phyloP scores from a whole-genome alignment of 768 basidiomycete species.

The Amanita exitialis region DNA sequence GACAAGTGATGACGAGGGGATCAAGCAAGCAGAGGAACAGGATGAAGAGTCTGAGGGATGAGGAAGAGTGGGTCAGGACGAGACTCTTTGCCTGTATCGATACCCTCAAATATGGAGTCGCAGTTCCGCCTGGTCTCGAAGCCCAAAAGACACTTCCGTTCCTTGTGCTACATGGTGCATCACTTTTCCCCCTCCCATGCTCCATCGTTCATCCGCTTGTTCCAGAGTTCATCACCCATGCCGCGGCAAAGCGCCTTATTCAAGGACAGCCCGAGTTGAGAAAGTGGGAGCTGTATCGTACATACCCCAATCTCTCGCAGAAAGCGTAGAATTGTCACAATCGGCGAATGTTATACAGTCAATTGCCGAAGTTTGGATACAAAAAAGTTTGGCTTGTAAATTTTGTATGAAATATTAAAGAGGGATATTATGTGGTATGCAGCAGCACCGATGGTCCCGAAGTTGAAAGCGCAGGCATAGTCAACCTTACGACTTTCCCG shows the following conservation, averaged over 20 bases:
- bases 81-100: slow-evolving; percentile 30
- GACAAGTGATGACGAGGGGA: slow-evolving; percentile 8
- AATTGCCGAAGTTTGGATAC: too few species aligned
- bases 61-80: slow-evolving; percentile 29
- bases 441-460: too few species aligned
- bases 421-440: too few species aligned
- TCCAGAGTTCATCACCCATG: slow-evolving; percentile 9
- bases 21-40: slow-evolving; percentile 15
- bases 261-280: slow-evolving; percentile 17
- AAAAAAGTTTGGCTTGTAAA: too few species aligned
- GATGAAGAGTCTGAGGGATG: slow-evolving; percentile 11
- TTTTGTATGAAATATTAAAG: too few species aligned
- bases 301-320: slow-evolving; percentile 29
- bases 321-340: slow-evolving; percentile 10
- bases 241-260: slow-evolving; percentile 11
- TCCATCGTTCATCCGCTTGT: background rate
- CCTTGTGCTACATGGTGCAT: slow-evolving; percentile 31
- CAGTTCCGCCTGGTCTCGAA: slow-evolving; percentile 15
- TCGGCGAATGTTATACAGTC: too few species aligned
- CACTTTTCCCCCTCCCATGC: too few species aligned
- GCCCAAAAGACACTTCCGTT: slow-evolving; percentile 25
- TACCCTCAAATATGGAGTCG: slow-evolving; percentile 25
- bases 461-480: too few species aligned
- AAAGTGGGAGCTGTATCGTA: slow-evolving; percentile 34
- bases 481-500: too few species aligned